Evolutionary conservation across 306 rosid genomes (phyloP).

Genomic region (Astragalus glycyphyllos): DNA sequence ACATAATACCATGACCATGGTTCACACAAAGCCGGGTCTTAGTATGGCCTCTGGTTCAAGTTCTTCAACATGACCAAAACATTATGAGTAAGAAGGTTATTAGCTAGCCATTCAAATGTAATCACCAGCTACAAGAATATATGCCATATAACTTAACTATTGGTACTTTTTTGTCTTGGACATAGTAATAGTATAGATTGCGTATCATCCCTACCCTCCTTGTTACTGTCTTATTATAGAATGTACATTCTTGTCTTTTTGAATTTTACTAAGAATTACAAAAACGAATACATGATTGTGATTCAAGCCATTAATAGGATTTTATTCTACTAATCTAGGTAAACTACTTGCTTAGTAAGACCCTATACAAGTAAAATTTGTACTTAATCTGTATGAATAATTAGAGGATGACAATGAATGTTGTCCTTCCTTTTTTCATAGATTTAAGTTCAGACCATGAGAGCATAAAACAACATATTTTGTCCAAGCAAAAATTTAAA

Average conservation of each 20-base stretch:
- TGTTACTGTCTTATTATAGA: slow-evolving; percentile 41
- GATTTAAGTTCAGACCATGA: no score
- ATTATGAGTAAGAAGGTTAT: slow-evolving; percentile 73
- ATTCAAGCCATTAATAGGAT: no score
- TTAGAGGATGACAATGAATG: no score
- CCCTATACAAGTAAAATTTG: no score
- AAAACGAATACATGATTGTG: slow-evolving; percentile 51
- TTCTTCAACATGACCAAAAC: slow-evolving; percentile 71
- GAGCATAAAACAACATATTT: no score
- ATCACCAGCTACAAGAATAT: slow-evolving; percentile 49
- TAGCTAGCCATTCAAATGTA: slow-evolving; percentile 44
- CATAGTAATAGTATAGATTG: slow-evolving; percentile 60
- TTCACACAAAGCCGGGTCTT: slow-evolving; percentile 77
- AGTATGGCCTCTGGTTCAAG: slow-evolving; percentile 88
- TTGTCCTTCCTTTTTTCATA: no score
- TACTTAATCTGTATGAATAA: no score
- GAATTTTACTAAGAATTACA: slow-evolving; percentile 49
- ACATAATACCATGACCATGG: slow-evolving; percentile 83
- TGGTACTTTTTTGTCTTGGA: slow-evolving; percentile 57
- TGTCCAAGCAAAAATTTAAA: no score
- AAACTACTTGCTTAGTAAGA: no score
- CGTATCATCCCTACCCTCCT: slow-evolving; percentile 55
- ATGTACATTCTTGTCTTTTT: slow-evolving; percentile 52
- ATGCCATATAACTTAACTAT: slow-evolving; percentile 62
- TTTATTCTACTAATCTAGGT: no score